A percentile compares a stretch with the other conserved stretches of the same genome.
Conservation (phyloP, 352 stramenopile species). For the Pythium scleroteichum region DNA sequence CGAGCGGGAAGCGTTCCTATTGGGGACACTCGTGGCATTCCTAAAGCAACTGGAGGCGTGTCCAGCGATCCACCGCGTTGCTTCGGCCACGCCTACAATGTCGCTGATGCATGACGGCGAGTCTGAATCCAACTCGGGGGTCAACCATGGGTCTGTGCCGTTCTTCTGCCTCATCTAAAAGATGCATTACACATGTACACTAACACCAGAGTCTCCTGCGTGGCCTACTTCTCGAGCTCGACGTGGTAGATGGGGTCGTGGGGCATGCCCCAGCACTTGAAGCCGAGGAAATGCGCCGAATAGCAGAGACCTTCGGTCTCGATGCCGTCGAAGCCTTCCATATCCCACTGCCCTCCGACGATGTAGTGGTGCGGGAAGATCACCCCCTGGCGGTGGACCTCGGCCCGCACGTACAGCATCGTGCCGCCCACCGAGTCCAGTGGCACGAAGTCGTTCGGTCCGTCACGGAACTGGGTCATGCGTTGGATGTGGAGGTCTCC, state of each 20-base stretch:
- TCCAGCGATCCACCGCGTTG: constrained; percentile 17
- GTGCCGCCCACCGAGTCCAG: constrained; percentile 54
- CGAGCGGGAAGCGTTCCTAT: constrained; percentile 12
- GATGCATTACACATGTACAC: no score
- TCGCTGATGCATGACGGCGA: no score
- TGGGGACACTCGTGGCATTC: constrained; percentile 6
- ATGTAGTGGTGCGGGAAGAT: constrained; percentile 45
- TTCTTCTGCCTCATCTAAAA: no score
- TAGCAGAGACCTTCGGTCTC: constrained; percentile 62
- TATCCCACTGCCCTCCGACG: constrained; percentile 45
- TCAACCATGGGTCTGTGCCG: no score
- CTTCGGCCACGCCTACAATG: not conserved
- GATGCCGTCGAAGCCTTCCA: constrained; percentile 51
- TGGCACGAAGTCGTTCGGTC: constrained; percentile 19
- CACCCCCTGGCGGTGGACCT: constrained; percentile 53
- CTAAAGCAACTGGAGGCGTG: constrained; percentile 11
- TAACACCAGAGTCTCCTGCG: not conserved
- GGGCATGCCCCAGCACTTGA: constrained; percentile 50
- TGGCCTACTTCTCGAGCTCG: not conserved
- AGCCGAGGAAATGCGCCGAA: constrained; percentile 47
- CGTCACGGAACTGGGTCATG: constrained; percentile 18
- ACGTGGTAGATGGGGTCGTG: constrained; percentile 24
- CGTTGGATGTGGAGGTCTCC: not conserved
- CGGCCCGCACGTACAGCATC: constrained; percentile 48
- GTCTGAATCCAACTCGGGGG: no score